phyloP scores from a whole-genome alignment of 805 yeast species.

The Metschnikowia orientalis region DNA sequence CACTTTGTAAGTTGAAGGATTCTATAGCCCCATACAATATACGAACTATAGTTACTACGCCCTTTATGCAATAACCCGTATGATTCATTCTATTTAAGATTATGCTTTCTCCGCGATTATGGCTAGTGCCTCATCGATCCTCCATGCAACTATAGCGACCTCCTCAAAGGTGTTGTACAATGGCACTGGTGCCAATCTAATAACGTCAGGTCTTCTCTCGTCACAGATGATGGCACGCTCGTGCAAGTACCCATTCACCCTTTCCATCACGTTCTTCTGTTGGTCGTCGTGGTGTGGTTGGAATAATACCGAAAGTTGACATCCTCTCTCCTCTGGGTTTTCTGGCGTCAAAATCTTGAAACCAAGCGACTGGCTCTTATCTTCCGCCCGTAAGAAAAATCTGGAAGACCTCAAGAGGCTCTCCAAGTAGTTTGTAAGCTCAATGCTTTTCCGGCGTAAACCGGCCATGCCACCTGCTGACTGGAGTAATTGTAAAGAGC shows the following conservation, averaged over 20 bases:
- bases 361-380: slow-evolving; percentile 26
- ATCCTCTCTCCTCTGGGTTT: slow-evolving; percentile 57
- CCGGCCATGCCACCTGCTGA: slow-evolving; percentile 59
- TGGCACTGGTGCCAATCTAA: slow-evolving; percentile 83
- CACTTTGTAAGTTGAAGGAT: slow-evolving; percentile 36
- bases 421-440: slow-evolving; percentile 56
- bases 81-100: too few species aligned
- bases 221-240: slow-evolving; percentile 72
- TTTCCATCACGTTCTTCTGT: slow-evolving; percentile 55
- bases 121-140: slow-evolving; percentile 40
- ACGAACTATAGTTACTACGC: too few species aligned
- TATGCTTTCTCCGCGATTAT: slow-evolving; percentile 1
- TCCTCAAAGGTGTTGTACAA: slow-evolving; percentile 75
- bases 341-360: slow-evolving; percentile 75
- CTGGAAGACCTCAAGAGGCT: slow-evolving; percentile 41
- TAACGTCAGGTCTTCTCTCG: slow-evolving; percentile 87
- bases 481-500: slow-evolving; percentile 59
- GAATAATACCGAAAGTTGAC: slow-evolving; percentile 77
- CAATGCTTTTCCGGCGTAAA: slow-evolving; percentile 53
- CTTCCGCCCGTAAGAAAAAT: slow-evolving; percentile 37
- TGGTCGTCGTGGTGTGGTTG: slow-evolving; percentile 33
- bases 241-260: slow-evolving; percentile 47
- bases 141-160: slow-evolving; percentile 42
- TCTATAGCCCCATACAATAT: background rate
- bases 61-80: too few species aligned